Percentiles rank a stretch among this genome's conserved stretches.
Evolutionary conservation across 768 basidiomycete species (phyloP).

Genomic region (Macrolepiota albuminosa): DNA sequence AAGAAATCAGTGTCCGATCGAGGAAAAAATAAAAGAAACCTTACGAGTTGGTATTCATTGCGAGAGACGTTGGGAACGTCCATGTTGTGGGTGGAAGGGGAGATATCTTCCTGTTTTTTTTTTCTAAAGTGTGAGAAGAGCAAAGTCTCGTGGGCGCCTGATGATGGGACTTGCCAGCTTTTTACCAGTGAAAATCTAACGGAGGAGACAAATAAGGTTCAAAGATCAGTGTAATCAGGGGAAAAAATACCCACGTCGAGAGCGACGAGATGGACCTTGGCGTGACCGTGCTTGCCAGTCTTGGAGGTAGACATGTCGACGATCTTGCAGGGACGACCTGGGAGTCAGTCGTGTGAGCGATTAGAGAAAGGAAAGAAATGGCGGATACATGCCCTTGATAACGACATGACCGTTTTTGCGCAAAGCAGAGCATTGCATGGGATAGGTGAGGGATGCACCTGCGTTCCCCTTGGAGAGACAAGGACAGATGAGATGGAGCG

Average conservation of each 20-base stretch:
- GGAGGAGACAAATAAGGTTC: slow-evolving; percentile 9
- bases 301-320: slow-evolving; percentile 99
- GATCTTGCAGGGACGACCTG: slow-evolving; percentile 95
- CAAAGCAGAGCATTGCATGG: slow-evolving; percentile 96
- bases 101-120: slow-evolving; percentile 77
- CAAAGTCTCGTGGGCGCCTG: neutral
- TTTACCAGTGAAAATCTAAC: slow-evolving; percentile 96
- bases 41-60: slow-evolving; percentile 86
- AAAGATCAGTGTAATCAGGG: neutral
- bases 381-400: slow-evolving; percentile 67
- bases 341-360: slow-evolving; percentile 9
- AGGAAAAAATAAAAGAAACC: neutral
- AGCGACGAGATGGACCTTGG: slow-evolving; percentile 97
- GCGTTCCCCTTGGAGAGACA: slow-evolving; percentile 54
- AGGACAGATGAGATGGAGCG: neutral
- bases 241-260: slow-evolving; percentile 71
- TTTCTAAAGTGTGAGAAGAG: neutral
- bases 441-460: slow-evolving; percentile 75
- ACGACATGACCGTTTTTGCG: slow-evolving; percentile 91
- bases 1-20: neutral
- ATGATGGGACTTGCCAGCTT: slow-evolving; percentile 66
- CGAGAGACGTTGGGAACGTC: slow-evolving; percentile 94
- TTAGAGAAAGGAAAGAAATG: neutral
- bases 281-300: slow-evolving; percentile 99
- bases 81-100: slow-evolving; percentile 99